Evolutionary conservation across 2,329 filamentous ascomycete species (phyloP).

Genomic region (Amauroascus niger): DNA sequence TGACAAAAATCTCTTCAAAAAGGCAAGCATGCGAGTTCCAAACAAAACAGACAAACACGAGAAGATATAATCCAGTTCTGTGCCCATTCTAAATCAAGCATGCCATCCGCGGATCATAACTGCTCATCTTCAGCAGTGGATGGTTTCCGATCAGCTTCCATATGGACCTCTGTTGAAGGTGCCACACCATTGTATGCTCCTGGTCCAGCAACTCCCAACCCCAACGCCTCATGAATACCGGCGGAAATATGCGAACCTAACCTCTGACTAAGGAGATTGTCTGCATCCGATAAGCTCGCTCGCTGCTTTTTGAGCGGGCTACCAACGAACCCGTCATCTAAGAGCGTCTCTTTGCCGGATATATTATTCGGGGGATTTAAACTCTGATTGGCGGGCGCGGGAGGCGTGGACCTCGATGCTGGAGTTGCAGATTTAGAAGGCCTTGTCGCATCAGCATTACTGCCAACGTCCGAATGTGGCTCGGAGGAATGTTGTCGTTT

Average conservation of each 20-base stretch:
- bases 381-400: conserved; percentile 24
- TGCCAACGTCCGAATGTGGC: conserved; percentile 35
- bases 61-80: not conserved
- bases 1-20: not conserved
- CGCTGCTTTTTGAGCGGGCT: conserved; percentile 42
- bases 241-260: conserved; percentile 33
- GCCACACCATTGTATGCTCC: not conserved
- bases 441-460: conserved; percentile 28
- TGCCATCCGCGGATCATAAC: conserved; percentile 1
- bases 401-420: conserved; percentile 31
- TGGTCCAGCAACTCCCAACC: conserved; percentile 6
- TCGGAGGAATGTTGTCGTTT: conserved; percentile 59
- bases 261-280: conserved; percentile 33
- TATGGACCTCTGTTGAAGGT: conserved; percentile 6
- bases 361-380: conserved; percentile 28
- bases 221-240: conserved; percentile 32
- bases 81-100: not conserved
- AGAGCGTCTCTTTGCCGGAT: conserved; percentile 14
- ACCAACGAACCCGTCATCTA: conserved; percentile 32
- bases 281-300: conserved; percentile 37
- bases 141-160: conserved; percentile 8
- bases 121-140: conserved; percentile 11
- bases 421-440: conserved; percentile 36
- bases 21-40: not conserved
- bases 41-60: not conserved